phyloP scores from a whole-genome alignment of 352 stramenopile genomes.

The Pythium aristosporum region DNA sequence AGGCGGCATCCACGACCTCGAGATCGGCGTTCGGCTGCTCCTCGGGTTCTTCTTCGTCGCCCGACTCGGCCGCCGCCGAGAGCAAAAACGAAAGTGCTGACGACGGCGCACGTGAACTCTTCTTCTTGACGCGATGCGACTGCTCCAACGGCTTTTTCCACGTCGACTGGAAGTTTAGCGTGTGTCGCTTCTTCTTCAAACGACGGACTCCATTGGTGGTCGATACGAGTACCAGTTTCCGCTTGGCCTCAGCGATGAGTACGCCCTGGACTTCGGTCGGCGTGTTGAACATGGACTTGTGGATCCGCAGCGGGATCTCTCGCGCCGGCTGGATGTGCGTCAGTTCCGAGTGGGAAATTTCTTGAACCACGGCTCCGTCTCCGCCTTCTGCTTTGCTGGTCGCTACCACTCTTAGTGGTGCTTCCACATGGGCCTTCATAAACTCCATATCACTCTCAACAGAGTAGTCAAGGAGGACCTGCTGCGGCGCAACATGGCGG shows the following conservation, averaged over 20 bases:
- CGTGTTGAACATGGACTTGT: conserved; percentile 86
- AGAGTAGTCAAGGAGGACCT: conserved; percentile 68
- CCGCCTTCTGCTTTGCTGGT: not conserved
- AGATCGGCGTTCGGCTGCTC: conserved; percentile 70
- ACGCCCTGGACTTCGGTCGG: conserved; percentile 71
- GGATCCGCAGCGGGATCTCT: conserved; percentile 75
- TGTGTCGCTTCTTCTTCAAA: conserved; percentile 88
- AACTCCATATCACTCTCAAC: conserved; percentile 62
- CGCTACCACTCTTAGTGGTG: not conserved
- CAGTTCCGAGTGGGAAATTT: conserved; percentile 15
- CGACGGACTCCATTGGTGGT: conserved; percentile 59
- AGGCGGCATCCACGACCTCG: conserved; percentile 42
- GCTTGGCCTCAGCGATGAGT: conserved; percentile 75
- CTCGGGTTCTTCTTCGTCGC: conserved; percentile 71
- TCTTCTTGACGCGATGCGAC: conserved; percentile 72
- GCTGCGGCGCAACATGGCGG: conserved; percentile 48
- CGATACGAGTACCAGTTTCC: conserved; percentile 79
- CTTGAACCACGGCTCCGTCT: conserved; percentile 11
- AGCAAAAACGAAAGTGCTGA: conserved; percentile 82
- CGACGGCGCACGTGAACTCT: conserved; percentile 49
- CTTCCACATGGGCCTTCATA: conserved; percentile 54
- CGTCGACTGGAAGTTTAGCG: conserved; percentile 69
- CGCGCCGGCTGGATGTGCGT: conserved; percentile 26
- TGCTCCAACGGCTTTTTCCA: conserved; percentile 80
- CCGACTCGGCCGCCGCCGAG: conserved; percentile 64